Base-by-base conservation (phyloP, 805 yeast species). In the Dipodascus albidus region DNA sequence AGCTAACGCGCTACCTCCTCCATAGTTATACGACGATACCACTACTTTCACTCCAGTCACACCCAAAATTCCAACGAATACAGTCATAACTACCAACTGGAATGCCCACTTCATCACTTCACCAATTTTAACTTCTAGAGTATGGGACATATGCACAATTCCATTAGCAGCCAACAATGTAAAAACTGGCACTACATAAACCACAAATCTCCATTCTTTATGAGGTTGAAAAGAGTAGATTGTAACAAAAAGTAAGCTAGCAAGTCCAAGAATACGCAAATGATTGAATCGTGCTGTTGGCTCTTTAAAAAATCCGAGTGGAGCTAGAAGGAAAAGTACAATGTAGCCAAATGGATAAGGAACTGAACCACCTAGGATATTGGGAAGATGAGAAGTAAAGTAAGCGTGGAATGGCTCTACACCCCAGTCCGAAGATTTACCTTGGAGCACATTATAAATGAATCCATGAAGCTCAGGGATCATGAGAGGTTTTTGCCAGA, bases 171-270 rank as follows among this genome's bases (percentile, higher is more conserved):
- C 89, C 31, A 78, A 63, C 19, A 84, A 60, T 0, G 84, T 79
- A 54, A 87, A 65, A 0, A 83, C 72, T 0, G 97, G 96, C 2
- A 85, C 70, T 0, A 81, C 71, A 66, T 90, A 91, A 17, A 84
- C 72, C 44, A 91, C 80, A 62, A 91, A 91, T 60, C 97, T 77
- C 95, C 95, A 87, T 71, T 91, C 98, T 65, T 91, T 91, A 62
- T 91, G 97, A 2, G 93, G 89, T 66, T 86, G 93, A 51, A 83
- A 65, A 0, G 96, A 88, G 76, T 89, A 75, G 3, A 80, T 61
- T 1, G 71, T 56, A n/a, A 89, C 74, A 62, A 72, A 90, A 15
- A 78, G 51, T 1, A 82, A 47, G 0, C 85, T 70, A 1, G 87
- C 71, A 17, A 77, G 55, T 1, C 78, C 72, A 23, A 82, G 62